Percentiles rank a stretch among this genome's conserved stretches.
These are phyloP conservation scores for Lachnellula cervina DNA, from an alignment of 2,329 filamentous ascomycete species.

Conservation along the genomic window DNA sequence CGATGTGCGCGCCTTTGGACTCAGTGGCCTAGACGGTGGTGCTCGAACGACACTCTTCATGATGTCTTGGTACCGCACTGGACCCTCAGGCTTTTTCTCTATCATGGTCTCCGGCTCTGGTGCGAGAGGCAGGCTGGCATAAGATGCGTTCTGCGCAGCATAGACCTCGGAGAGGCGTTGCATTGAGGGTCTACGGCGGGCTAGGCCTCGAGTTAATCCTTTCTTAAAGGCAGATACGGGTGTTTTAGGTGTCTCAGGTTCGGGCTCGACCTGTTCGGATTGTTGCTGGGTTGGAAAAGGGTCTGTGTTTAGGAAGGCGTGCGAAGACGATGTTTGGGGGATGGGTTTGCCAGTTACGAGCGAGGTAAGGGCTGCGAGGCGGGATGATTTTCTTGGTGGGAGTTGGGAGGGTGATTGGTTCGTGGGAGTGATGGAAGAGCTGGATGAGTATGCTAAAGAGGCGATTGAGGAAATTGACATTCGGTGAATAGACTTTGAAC, in stretches of 20 bases:
- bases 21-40: constrained; percentile 10
- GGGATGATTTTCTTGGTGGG: constrained; percentile 17
- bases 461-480: constrained; percentile 19
- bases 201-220: constrained; percentile 14
- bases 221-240: constrained; percentile 20
- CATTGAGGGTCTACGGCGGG: constrained; percentile 19
- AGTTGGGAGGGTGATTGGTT: not conserved
- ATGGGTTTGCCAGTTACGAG: constrained; percentile 13
- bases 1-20: not conserved
- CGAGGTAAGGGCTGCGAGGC: constrained; percentile 14
- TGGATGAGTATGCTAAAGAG: constrained; percentile 8
- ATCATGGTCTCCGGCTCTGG: not conserved
- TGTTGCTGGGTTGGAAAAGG: constrained; percentile 17
- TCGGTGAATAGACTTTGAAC: constrained; percentile 12
- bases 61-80: constrained; percentile 20
- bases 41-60: constrained; percentile 13
- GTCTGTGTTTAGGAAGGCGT: constrained; percentile 27
- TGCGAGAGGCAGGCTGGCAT: not conserved
- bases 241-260: constrained; percentile 20
- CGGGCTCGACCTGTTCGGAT: not conserved
- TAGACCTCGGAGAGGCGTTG: constrained; percentile 18
- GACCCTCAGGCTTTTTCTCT: not conserved
- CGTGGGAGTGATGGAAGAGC: not conserved
- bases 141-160: not conserved
- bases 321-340: constrained; percentile 5